Base-by-base conservation (phyloP, 208 protist genomes). In the Acanthamoeba castellanii region DNA sequence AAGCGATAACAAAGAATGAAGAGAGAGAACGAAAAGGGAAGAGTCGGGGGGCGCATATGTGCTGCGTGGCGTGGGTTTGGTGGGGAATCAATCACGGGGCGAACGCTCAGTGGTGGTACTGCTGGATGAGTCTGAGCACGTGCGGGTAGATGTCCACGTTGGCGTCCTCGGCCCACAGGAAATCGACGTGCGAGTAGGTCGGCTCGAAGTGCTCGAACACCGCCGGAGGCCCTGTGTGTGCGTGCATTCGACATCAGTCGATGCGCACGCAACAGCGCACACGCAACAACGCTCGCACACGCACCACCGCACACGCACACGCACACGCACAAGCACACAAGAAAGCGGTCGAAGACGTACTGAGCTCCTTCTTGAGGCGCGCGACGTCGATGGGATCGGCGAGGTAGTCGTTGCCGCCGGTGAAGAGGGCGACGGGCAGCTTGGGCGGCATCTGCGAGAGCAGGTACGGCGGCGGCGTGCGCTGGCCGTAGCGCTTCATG, bases 371-470 rank as follows among this genome's bases (percentile, higher is more conserved):
- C 57, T 72, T 64, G 5, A 91, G 47, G 34, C 84, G 84, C 13
- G 59, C 57, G 5, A 91, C 84, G 45, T 93, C 88, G 45, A 42
- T 78, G 7, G 88, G 88, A 32, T 93, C 88, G 66, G 88, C 88
- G 25, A 93, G 47, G 30, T 93, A 78, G 88, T 93, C 88, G 88
- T 81, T 93, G 64, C 76, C 76, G 47, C 88, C 88, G 57, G 57
- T 72, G 66, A 93, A 93, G 88, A 93, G 88, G 37, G 88, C 88
- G 66, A 93, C 66, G 22, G 82, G 82, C 47, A 90, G 82, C 7
- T 34, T 7, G 66, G 84, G 52, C 32, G 84, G 84, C 84, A 91
- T 64, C 32, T 64, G 27, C 14, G 84, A 91, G 55, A 91, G 84
- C 14, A 72, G 50, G 84, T 91, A 91, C 32, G 84, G 59, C 7